phyloP scores from a whole-genome alignment of 2,329 filamentous ascomycete genomes.

The Penicillium sp. region DNA sequence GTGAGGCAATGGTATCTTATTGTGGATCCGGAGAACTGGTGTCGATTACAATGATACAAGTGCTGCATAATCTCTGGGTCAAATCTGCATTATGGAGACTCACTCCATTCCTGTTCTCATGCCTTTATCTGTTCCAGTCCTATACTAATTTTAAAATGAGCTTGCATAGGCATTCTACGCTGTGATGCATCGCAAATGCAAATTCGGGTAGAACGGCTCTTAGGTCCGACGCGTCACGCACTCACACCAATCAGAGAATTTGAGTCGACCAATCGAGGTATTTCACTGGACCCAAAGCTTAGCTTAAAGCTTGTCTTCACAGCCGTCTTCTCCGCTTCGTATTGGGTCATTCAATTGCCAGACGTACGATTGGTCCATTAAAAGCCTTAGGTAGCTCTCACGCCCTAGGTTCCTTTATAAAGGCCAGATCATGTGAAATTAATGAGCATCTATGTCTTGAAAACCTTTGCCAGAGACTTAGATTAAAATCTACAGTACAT shows the following conservation, averaged over 20 bases:
- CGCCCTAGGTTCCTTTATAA: no score
- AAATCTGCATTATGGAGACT: background rate
- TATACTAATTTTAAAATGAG: background rate
- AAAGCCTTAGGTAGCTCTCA: no score
- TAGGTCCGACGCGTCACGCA: background rate
- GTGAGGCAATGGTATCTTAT: background rate
- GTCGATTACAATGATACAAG: background rate
- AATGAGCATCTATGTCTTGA: no score
- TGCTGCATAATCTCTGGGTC: background rate
- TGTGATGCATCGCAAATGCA: no score
- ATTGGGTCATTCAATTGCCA: background rate
- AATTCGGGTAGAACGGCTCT: background rate
- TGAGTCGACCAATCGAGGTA: background rate
- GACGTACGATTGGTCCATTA: background rate
- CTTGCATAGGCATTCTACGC: background rate
- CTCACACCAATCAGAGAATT: background rate
- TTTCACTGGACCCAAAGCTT: background rate
- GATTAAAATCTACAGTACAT: no score
- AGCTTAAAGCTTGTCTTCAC: background rate
- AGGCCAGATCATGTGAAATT: no score
- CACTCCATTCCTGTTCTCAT: background rate
- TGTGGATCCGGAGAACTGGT: background rate
- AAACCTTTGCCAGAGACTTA: no score
- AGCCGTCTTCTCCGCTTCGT: background rate
- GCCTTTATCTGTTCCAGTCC: background rate